Evolutionary conservation across 768 basidiomycete genomes (phyloP), one percentile per base, ranked within the genome.

Genomic region (Tricholoma sp.): DNA sequence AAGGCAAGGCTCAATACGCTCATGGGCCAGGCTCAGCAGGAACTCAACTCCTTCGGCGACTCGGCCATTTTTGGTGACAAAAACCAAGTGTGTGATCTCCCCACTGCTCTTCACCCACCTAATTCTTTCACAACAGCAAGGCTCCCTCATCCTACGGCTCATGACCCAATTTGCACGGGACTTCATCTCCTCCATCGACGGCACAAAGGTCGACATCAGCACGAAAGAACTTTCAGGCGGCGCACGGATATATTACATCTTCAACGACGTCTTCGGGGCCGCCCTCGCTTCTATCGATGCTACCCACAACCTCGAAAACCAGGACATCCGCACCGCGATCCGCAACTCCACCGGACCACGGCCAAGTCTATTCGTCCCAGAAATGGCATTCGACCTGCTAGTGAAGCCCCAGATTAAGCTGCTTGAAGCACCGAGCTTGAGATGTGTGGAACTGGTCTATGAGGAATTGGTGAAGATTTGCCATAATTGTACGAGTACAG

Each of bases 131-230:
- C 54, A 55, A 65, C 68, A 88, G 83, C 87, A 91, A 84, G 94
- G 96, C 32, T 83, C 84, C 1, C 79, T 99, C 28, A 84, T 99
- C 62, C 83, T 99, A 44, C 88, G 93, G 50, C 83, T 98, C 42
- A 99, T 99, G 97, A 99, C 96, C 45, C 93, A 94, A 72, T 99
- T 98, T 64, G 95, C 94, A 2, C 86, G 92, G 50, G 97, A 99
- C 74, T 99, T 98, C 60, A 82, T 98, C 52, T 88, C 95, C 0
- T 96, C 94, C 12, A 97, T 99, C 63, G 97, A 99, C 63, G 97
- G 97, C 54, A 98, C 94, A 12, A 93, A 93, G 55, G 82, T 96
- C 37, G 92, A 97, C 59, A 90, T 98, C 64, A 96, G 94, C 1
- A 99, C 97, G 0, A 99, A 99, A 69, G 97, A 99, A 69, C 85